Base-by-base conservation (phyloP, 169 alveolate species). In the Blepharisma undulans region DNA sequence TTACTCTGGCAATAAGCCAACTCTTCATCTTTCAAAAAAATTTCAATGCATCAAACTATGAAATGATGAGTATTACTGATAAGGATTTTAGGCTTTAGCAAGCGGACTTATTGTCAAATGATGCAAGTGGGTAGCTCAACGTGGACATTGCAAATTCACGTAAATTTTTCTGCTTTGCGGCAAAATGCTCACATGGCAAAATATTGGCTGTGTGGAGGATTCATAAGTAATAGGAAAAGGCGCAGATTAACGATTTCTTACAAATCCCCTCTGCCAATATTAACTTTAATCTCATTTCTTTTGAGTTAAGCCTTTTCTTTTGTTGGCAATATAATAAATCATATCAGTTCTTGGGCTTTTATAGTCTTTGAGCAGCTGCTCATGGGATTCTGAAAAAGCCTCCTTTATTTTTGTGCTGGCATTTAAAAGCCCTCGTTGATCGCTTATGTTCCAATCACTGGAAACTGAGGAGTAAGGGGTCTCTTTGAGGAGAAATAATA, bases 221-320 rank as follows among this genome's bases (percentile, higher is more conserved):
- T 82, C 89, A 82, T 82, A 29, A 19, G 72, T 82, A 22, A 82
- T 33, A 22, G 89, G 89, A 25, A 82, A 22, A 10, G 89, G 89
- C 25, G 36, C 29, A 22, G 89, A 60, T 34, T 22, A 18, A 36
- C 27, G 16, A 82, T 22, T 21, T 32, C 72, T 22, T 82, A 16
- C 30, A 82, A 32, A 21, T 6, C 48, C 5, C 25, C 22, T 22
- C 29, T 27, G 5, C 36, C 78, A 82, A 21, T 36, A 16, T 32
- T 25, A 4, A 60, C 36, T 21, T 21, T 25, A 34, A 82, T 22
- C 36, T 82, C 89, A 21, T n/a, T 21, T 21, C 34, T 32, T n/a
- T 30, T 82, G 29, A 18, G 29, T 30, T 22, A 21, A 3, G 27
- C 71, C 22, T 29, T 29, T 72, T 2, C 18, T 21, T 22, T 59